phyloP scores from a whole-genome alignment of 169 alveolate genomes.

The Eimeria necatrix region DNA sequence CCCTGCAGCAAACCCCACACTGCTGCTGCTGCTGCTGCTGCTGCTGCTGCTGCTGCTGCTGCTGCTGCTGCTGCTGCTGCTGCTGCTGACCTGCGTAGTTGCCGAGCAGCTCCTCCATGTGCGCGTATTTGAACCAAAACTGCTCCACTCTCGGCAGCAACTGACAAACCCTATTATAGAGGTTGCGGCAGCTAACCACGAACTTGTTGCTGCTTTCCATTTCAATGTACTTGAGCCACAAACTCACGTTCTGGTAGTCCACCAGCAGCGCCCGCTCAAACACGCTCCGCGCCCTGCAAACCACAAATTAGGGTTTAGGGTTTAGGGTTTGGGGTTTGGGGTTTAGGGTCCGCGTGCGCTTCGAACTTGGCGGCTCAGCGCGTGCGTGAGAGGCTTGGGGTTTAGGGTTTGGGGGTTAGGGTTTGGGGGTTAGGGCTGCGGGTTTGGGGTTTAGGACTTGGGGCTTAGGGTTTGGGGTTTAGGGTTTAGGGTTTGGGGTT shows the following conservation, averaged over 20 bases:
- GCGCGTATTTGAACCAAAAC: constrained; percentile 99
- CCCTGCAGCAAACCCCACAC: neutral
- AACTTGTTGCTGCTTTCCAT: constrained; percentile 98
- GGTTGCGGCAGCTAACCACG: constrained; percentile 91
- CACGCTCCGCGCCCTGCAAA: constrained; percentile 95
- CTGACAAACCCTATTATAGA: constrained; percentile 98
- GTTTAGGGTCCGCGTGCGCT: neutral
- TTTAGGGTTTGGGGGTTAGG: too few species aligned
- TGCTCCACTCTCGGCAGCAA: constrained; percentile 98
- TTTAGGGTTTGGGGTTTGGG: too few species aligned
- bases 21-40: too few species aligned
- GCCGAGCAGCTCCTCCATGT: constrained; percentile 98
- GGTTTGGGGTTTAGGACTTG: too few species aligned
- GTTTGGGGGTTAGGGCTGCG: too few species aligned
- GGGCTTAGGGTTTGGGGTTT: too few species aligned
- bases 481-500: too few species aligned
- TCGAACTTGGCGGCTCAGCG: neutral
- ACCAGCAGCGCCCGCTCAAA: constrained; percentile 98
- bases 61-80: neutral
- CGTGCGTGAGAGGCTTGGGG: too few species aligned
- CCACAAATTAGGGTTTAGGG: too few species aligned
- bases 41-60: neutral
- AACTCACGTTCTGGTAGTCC: constrained; percentile 95
- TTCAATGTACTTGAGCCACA: constrained; percentile 99
- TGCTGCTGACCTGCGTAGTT: constrained; percentile 92